Percentiles rank a stretch among this genome's conserved stretches.
These are phyloP conservation scores for Cenococcum geophilum DNA, from an alignment of 495 filamentous ascomycete genomes.

Conservation along the genomic window DNA sequence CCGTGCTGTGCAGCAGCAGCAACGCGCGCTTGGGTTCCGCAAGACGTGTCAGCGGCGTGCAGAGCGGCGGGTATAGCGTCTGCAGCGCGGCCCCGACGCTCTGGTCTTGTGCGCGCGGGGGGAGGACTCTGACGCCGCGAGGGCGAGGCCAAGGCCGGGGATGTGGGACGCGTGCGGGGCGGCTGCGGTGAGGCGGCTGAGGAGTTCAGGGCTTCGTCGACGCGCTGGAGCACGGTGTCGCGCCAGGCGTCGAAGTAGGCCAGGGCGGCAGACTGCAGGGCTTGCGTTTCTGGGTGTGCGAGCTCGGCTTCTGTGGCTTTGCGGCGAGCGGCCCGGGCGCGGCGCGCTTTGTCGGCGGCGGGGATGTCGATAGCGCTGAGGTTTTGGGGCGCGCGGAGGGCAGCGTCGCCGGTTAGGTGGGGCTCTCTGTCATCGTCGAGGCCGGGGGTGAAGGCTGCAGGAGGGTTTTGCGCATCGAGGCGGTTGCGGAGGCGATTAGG, in stretches of 20 bases:
- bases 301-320: slow-evolving; percentile 39
- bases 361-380: too few species aligned
- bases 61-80: slow-evolving; percentile 37
- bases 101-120: too few species aligned
- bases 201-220: slow-evolving; percentile 61
- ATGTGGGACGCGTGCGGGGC: too few species aligned
- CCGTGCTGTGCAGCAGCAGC: slow-evolving; percentile 36
- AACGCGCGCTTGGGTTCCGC: slow-evolving; percentile 32
- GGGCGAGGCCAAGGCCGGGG: too few species aligned
- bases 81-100: too few species aligned
- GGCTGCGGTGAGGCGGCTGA: too few species aligned
- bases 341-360: too few species aligned
- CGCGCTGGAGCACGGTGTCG: slow-evolving; percentile 52
- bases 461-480: slow-evolving; percentile 6
- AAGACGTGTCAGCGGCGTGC: slow-evolving; percentile 29
- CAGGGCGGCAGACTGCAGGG: slow-evolving; percentile 43
- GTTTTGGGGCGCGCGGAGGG: too few species aligned
- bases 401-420: too few species aligned
- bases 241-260: slow-evolving; percentile 61
- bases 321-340: too few species aligned
- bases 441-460: neutral
- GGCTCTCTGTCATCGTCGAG: too few species aligned
- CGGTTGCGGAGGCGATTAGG: slow-evolving; percentile 1
- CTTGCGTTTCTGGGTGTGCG: slow-evolving; percentile 30
- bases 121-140: too few species aligned